Evolutionary conservation across 2,329 filamentous ascomycete genomes (phyloP).

Genomic region (Trichoderma harzianum): DNA sequence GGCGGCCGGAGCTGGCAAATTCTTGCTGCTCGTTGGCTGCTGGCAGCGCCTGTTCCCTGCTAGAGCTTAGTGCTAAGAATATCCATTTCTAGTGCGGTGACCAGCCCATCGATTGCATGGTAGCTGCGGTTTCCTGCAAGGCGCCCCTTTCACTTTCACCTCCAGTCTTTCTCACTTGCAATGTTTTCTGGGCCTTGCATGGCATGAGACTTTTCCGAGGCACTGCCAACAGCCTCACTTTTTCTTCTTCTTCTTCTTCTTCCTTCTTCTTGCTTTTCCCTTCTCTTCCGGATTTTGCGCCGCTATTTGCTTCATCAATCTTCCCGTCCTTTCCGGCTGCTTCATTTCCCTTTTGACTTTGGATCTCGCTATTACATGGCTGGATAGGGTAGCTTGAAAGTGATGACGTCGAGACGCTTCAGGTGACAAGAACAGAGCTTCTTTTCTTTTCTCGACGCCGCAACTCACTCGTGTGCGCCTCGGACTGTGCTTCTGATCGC

Average conservation of each 20-base stretch:
- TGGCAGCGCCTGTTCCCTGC: not conserved
- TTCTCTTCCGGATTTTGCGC: not conserved
- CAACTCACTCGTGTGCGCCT: not conserved
- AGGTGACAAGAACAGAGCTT: constrained; percentile 6
- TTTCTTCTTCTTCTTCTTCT: not conserved
- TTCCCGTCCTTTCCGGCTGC: not conserved
- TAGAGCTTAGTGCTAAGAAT: not conserved
- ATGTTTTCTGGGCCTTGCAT: not conserved
- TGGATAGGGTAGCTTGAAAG: not conserved
- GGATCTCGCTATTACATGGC: not conserved
- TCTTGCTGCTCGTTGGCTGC: not conserved
- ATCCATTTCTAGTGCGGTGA: not conserved
- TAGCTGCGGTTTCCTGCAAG: constrained; percentile 5
- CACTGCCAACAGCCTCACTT: not conserved
- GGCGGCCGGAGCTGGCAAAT: not conserved
- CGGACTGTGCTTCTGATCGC: not conserved
- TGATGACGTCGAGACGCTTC: constrained; percentile 7
- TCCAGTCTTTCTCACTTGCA: not conserved
- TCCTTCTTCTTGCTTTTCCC: not conserved
- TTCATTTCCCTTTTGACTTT: not conserved
- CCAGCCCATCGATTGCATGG: not conserved
- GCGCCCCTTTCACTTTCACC: constrained; percentile 3
- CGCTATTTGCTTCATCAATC: not conserved
- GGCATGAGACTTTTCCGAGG: constrained; percentile 1
- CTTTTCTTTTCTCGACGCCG: not conserved